Percentiles rank a stretch among this genome's conserved stretches.
Evolutionary conservation across 371 early-diverging fungal genomes (phyloP).

Genomic region (Mucor sp.): DNA sequence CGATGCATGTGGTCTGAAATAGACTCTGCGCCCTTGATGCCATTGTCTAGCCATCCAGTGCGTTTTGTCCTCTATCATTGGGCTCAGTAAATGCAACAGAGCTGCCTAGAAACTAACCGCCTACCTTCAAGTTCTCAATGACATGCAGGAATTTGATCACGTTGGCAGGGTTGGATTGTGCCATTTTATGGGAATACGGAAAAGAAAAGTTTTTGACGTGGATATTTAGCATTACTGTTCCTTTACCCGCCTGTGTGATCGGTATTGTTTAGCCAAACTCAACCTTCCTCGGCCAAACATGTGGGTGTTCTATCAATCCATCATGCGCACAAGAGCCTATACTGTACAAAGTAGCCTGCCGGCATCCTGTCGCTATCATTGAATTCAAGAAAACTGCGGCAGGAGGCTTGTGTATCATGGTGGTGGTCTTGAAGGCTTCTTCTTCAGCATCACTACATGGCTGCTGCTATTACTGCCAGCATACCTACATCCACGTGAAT

Average conservation of each 20-base stretch:
- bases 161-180: constrained; percentile 38
- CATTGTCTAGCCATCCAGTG: constrained; percentile 87
- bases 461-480: too few relatives aligned
- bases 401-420: too few relatives aligned
- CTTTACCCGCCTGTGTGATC: background rate
- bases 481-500: too few relatives aligned
- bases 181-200: background rate
- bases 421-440: too few relatives aligned
- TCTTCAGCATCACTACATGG: too few relatives aligned
- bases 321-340: too few relatives aligned
- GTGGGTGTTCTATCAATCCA: too few relatives aligned
- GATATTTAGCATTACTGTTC: background rate
- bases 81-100: background rate
- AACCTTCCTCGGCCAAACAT: too few relatives aligned
- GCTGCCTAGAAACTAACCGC: background rate
- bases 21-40: constrained; percentile 75
- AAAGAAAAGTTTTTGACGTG: constrained; percentile 3
- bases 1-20: constrained; percentile 96
- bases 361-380: too few relatives aligned
- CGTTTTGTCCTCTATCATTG: constrained; percentile 77
- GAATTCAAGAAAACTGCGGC: too few relatives aligned
- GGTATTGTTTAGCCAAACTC: background rate
- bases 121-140: constrained; percentile 70
- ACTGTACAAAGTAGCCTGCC: too few relatives aligned
- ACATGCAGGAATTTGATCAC: constrained; percentile 65